Evolutionary conservation across 148 eudicot species (phyloP).

Genomic region (Selenicereus undatus): DNA sequence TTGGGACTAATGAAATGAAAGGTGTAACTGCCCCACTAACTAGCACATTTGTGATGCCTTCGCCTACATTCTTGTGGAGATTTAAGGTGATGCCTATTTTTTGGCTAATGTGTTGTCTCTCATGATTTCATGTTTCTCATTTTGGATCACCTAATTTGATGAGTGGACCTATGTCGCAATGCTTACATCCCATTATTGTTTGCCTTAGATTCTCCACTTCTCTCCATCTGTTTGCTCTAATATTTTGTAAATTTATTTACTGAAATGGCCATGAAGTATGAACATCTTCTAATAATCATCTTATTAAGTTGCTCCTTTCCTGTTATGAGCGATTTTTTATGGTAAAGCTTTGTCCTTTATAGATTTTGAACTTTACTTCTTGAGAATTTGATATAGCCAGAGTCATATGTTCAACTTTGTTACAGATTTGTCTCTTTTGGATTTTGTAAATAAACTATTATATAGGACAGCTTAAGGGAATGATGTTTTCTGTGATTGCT

Average conservation of each 20-base stretch:
- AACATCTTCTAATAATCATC: neutral
- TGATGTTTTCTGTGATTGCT: too few relatives aligned
- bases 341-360: too few relatives aligned
- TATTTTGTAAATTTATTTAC: neutral
- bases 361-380: too few relatives aligned
- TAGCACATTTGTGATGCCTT: conserved; percentile 66
- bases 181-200: neutral
- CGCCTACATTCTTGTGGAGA: conserved; percentile 86
- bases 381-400: too few relatives aligned
- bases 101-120: neutral
- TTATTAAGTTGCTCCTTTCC: neutral
- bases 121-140: neutral
- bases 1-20: conserved; percentile 76
- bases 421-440: too few relatives aligned
- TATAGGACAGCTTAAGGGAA: too few relatives aligned
- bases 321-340: neutral
- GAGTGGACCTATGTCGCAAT: neutral
- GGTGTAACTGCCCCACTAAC: conserved; percentile 55
- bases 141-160: neutral
- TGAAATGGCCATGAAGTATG: neutral
- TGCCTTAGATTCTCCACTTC: neutral
- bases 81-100: conserved; percentile 57
- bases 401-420: too few relatives aligned
- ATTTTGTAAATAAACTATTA: too few relatives aligned
- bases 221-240: neutral